Percentiles rank a stretch among this genome's conserved stretches.
phyloP scores from a whole-genome alignment of 257 asterid genomes.

The Avicennia marina region DNA sequence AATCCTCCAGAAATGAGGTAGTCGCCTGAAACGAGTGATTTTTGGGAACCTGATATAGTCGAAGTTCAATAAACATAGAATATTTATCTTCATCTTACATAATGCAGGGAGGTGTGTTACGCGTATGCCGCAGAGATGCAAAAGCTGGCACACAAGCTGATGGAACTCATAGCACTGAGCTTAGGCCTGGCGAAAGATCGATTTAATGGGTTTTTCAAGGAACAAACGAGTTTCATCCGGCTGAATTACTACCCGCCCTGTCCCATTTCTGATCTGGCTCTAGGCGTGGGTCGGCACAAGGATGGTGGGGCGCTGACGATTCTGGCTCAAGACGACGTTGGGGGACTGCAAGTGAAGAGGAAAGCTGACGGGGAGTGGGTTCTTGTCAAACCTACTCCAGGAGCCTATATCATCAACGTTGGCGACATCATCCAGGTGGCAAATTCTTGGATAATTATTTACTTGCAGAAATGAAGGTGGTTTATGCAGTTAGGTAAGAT shows the following conservation, averaged over 20 bases:
- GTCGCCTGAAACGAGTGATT: neutral
- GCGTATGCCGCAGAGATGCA: slow-evolving; percentile 37
- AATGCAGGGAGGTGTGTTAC: slow-evolving; percentile 34
- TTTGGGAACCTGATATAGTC: neutral
- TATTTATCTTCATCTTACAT: neutral
- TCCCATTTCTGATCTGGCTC: slow-evolving; percentile 48
- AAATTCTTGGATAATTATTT: neutral
- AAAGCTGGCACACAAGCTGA: slow-evolving; percentile 34
- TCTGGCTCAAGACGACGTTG: slow-evolving; percentile 50
- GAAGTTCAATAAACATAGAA: neutral
- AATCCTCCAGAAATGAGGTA: slow-evolving; percentile 40
- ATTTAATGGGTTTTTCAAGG: slow-evolving; percentile 31
- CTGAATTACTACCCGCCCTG: slow-evolving; percentile 57
- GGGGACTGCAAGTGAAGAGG: slow-evolving; percentile 57
- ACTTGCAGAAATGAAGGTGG: neutral
- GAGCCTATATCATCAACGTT: slow-evolving; percentile 41
- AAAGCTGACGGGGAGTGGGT: slow-evolving; percentile 58
- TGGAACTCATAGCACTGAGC: slow-evolving; percentile 50
- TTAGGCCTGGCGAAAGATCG: slow-evolving; percentile 38
- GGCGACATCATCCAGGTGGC: slow-evolving; percentile 51
- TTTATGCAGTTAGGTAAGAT: neutral
- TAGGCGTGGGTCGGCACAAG: slow-evolving; percentile 54
- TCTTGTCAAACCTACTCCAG: slow-evolving; percentile 39
- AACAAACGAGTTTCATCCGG: slow-evolving; percentile 33
- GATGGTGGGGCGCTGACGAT: slow-evolving; percentile 48